Evolutionary conservation across 2,329 filamentous ascomycete species (phyloP).

Genomic region (Ophiostoma sp.): DNA sequence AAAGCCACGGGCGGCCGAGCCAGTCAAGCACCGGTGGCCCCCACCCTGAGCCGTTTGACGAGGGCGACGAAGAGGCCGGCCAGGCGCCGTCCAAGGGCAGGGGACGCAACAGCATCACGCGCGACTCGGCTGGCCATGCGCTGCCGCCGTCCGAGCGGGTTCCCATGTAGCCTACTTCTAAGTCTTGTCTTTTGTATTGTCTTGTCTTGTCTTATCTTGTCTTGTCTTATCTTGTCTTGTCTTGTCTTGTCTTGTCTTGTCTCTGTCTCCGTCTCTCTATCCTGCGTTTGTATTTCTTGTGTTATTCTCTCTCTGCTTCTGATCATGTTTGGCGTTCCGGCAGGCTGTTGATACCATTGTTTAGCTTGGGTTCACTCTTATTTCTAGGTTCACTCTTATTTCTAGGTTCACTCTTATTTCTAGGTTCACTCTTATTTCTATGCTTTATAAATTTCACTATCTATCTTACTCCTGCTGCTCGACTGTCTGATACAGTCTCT

Average conservation of each 20-base stretch:
- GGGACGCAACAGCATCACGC: slow-evolving; percentile 36
- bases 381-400: not conserved
- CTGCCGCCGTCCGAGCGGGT: slow-evolving; percentile 51
- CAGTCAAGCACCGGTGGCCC: not conserved
- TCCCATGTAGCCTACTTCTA: slow-evolving; percentile 31
- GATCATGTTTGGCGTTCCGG: not conserved
- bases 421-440: not conserved
- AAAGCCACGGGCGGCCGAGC: slow-evolving; percentile 21
- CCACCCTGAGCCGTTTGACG: slow-evolving; percentile 20
- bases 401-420: not conserved
- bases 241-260: slow-evolving; percentile 5
- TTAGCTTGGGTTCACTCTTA: not conserved
- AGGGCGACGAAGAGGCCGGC: slow-evolving; percentile 43
- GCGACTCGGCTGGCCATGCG: slow-evolving; percentile 48
- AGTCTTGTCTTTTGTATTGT: not conserved
- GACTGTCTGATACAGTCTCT: not conserved
- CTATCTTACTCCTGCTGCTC: not conserved
- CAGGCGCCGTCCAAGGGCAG: slow-evolving; percentile 38
- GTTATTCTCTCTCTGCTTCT: not conserved
- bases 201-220: slow-evolving; percentile 4
- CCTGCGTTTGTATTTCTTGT: not conserved
- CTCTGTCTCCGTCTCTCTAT: not conserved
- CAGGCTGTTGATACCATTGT: slow-evolving; percentile 11
- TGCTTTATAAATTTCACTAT: not conserved
- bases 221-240: not conserved